These are phyloP conservation scores for Paecilomyces sp. DNA, from an alignment of 2,329 filamentous ascomycete species.

Conservation along the genomic window DNA sequence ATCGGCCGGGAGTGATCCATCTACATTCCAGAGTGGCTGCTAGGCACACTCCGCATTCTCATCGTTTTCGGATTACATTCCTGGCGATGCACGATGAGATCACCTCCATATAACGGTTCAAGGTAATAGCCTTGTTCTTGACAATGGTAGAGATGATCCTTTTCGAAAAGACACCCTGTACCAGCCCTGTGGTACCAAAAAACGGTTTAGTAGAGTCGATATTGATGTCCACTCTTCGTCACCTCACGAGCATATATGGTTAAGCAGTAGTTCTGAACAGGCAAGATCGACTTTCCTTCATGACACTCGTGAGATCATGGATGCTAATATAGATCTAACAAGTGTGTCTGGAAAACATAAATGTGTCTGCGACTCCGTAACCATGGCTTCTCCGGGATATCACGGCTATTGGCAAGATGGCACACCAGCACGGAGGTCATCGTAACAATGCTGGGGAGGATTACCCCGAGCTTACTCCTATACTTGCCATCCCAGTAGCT, in stretches of 20 bases:
- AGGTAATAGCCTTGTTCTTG: neutral
- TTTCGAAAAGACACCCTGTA: neutral
- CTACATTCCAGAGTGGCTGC: neutral
- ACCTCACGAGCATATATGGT: neutral
- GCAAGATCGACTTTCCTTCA: neutral
- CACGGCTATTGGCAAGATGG: neutral
- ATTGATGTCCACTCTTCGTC: neutral
- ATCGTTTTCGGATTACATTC: neutral
- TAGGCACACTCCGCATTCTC: neutral
- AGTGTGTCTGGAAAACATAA: neutral
- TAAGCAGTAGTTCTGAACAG: neutral
- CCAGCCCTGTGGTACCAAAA: neutral
- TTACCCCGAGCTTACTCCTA: neutral
- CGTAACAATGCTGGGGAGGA: neutral
- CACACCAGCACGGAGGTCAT: neutral
- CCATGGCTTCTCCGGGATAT: neutral
- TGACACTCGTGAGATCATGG: neutral
- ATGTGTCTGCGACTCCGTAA: neutral
- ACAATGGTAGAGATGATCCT: neutral
- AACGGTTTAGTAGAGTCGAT: neutral
- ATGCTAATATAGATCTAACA: neutral
- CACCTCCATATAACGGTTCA: neutral
- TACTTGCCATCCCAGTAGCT: conserved; percentile 2
- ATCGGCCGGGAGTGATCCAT: neutral
- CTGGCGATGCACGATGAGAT: neutral